Conservation (phyloP, 1,284 basidiomycete species). For the Ganoderma lingzhi region DNA sequence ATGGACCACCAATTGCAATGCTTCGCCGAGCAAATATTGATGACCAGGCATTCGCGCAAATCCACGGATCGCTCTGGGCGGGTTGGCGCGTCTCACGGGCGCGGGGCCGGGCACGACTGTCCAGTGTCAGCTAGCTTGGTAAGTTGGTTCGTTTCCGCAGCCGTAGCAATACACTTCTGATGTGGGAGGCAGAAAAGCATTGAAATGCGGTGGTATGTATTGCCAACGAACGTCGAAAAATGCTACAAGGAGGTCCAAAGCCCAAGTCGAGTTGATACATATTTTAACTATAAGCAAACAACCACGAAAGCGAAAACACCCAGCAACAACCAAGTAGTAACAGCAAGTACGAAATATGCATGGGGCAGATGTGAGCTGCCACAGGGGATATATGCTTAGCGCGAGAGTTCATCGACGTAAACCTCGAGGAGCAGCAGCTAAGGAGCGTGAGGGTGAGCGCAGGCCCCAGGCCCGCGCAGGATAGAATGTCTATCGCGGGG, state of each 20-base stretch:
- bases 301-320: constrained; percentile 13
- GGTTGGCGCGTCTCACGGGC: neutral
- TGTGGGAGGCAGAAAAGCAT: neutral
- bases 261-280: constrained; percentile 9
- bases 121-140: no score
- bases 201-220: constrained; percentile 7
- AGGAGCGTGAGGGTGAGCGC: constrained; percentile 13
- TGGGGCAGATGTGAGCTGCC: constrained; percentile 1
- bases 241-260: constrained; percentile 18
- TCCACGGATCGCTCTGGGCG: neutral
- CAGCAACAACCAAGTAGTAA: neutral
- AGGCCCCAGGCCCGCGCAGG: constrained; percentile 15
- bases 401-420: constrained; percentile 16
- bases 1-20: neutral
- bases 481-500: constrained; percentile 9
- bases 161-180: neutral
- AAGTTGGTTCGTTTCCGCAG: neutral
- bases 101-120: no score
- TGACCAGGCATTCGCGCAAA: no score
- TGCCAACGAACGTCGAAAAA: constrained; percentile 18
- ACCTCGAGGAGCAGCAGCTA: constrained; percentile 2
- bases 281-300: constrained; percentile 4
- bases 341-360: constrained; percentile 9
- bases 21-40: no score
- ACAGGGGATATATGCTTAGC: constrained; percentile 29